A percentile compares a stretch with the other conserved stretches of the same genome.
Conservation (phyloP, 345 rosid genomes). For the Arabidopsis thaliana region TAIR10.1 NC_003075.7:7056001-7056500, state of each 20-base stretch:
- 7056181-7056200: constrained; percentile 12
- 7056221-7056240: constrained; percentile 12
- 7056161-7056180: not conserved
- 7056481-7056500: constrained; percentile 50
- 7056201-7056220: constrained; percentile 14
- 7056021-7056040: not conserved
- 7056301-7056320: constrained; percentile 62
- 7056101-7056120: not conserved
- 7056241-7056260: constrained; percentile 33
- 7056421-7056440: constrained; percentile 58
- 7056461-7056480: constrained; percentile 57
- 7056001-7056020: no score
- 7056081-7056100: not conserved
- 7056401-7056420: constrained; percentile 48
- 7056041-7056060: not conserved
- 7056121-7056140: not conserved
- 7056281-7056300: constrained; percentile 48
- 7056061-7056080: not conserved
- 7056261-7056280: constrained; percentile 41
- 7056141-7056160: not conserved
- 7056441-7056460: constrained; percentile 54
- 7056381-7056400: constrained; percentile 52
- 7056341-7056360: constrained; percentile 47
- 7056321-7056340: constrained; percentile 54
- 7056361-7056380: constrained; percentile 60